Percentiles rank a stretch among this genome's conserved stretches.
Evolutionary conservation across 2,329 filamentous ascomycete species (phyloP).

Genomic region (Aspergillus jensenii): DNA sequence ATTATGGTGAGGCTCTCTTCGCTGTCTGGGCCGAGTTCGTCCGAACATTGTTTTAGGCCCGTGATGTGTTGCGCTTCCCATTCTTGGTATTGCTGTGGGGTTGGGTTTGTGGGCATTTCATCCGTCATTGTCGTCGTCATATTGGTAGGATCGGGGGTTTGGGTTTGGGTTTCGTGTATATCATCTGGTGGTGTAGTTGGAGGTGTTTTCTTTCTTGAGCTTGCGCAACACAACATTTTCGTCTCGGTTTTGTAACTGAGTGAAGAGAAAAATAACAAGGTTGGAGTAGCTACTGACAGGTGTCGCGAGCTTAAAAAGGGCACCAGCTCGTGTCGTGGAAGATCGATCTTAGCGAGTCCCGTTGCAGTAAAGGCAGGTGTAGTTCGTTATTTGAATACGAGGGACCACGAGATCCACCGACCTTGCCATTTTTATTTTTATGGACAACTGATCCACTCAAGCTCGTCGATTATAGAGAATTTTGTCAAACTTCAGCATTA

Average conservation of each 20-base stretch:
- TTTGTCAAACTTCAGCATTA: no score
- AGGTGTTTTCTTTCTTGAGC: no score
- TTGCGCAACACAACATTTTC: no score
- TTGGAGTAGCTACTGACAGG: no score
- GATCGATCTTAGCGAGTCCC: neutral
- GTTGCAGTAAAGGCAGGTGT: neutral
- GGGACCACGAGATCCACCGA: no score
- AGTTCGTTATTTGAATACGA: neutral
- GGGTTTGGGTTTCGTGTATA: no score
- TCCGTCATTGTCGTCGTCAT: no score
- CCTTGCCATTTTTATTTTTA: no score
- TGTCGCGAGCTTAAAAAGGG: neutral
- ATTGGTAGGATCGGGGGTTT: no score
- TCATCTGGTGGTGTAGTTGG: neutral
- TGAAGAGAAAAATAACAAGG: rapidly evolving
- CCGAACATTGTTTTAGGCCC: neutral
- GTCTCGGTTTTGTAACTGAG: rapidly evolving
- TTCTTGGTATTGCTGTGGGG: neutral
- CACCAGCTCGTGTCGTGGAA: no score
- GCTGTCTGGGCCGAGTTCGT: neutral
- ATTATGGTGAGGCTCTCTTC: neutral
- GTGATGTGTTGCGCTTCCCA: neutral
- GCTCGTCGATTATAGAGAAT: no score
- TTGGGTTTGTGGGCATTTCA: neutral
- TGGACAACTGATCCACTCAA: no score